Conservation (phyloP, 495 filamentous ascomycete genomes). For the Lindgomyces ingoldianus region DNA sequence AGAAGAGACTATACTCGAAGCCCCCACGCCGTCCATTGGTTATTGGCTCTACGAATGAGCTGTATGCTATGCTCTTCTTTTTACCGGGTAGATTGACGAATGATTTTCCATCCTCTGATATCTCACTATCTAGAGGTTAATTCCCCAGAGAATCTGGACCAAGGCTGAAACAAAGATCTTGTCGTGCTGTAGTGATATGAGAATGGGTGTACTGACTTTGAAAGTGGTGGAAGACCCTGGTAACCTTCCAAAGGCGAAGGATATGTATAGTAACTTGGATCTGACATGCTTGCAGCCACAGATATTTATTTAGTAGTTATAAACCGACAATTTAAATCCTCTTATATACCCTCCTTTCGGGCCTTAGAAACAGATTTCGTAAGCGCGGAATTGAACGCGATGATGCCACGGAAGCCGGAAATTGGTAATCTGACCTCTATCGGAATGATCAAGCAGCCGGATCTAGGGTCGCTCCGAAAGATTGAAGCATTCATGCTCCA, state of each 20-base stretch:
- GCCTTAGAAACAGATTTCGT: conserved; percentile 15
- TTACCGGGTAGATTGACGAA: conserved; percentile 42
- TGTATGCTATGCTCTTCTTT: conserved; percentile 40
- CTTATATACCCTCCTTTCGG: background rate
- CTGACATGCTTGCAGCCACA: conserved; percentile 26
- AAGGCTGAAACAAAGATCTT: no score
- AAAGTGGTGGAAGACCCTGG: conserved; percentile 30
- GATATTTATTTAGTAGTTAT: background rate
- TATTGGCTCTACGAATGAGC: conserved; percentile 40
- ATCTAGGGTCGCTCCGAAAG: background rate
- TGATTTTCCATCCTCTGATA: conserved; percentile 43
- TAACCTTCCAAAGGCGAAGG: conserved; percentile 37
- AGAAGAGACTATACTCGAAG: conserved; percentile 52
- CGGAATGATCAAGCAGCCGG: background rate
- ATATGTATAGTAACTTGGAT: conserved; percentile 38
- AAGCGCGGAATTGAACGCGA: conserved; percentile 32
- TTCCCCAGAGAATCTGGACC: no score
- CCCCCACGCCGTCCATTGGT: conserved; percentile 47
- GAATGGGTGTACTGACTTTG: conserved; percentile 29
- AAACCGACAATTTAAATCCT: background rate
- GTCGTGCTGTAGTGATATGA: background rate
- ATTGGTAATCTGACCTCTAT: background rate
- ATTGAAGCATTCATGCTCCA: background rate
- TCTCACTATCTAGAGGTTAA: conserved; percentile 40
- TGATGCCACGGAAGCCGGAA: conserved; percentile 10